These are phyloP conservation scores for Yamagishiella unicocca DNA, from an alignment of 139 green algal genomes.

Conservation along the genomic window DNA sequence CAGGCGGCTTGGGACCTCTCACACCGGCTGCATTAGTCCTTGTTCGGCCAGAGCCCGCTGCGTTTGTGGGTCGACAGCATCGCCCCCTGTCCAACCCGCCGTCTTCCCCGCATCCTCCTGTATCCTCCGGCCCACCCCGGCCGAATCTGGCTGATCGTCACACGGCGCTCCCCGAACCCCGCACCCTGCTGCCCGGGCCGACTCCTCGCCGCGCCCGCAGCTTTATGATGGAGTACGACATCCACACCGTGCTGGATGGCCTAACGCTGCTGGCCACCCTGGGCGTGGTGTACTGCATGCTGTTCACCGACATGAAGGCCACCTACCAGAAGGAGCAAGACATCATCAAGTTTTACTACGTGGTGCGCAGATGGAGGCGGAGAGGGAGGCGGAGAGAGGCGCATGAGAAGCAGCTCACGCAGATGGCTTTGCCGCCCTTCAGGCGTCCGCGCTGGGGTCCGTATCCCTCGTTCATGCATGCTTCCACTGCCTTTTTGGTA, in stretches of 20 bases:
- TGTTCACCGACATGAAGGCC: conserved; percentile 65
- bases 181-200: neutral
- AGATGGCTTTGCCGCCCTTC: no score
- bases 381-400: neutral
- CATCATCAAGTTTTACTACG: conserved; percentile 78
- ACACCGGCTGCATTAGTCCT: no score
- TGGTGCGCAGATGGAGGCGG: conserved; percentile 65
- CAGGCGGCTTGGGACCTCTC: no score
- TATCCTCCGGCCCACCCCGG: no score
- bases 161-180: neutral
- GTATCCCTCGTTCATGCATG: no score
- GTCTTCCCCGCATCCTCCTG: no score
- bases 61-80: no score
- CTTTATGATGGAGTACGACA: conserved; percentile 99
- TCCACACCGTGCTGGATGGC: conserved; percentile 96
- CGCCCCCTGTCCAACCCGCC: no score
- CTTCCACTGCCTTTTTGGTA: no score
- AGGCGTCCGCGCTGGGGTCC: no score
- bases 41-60: no score
- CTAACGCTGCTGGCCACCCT: conserved; percentile 89
- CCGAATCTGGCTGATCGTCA: neutral
- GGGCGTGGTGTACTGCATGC: conserved; percentile 92
- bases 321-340: conserved; percentile 95
- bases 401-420: no score
- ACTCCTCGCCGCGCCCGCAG: conserved; percentile 59